Base-by-base conservation (phyloP, 805 yeast species). In the Komagataella pastoris region DNA sequence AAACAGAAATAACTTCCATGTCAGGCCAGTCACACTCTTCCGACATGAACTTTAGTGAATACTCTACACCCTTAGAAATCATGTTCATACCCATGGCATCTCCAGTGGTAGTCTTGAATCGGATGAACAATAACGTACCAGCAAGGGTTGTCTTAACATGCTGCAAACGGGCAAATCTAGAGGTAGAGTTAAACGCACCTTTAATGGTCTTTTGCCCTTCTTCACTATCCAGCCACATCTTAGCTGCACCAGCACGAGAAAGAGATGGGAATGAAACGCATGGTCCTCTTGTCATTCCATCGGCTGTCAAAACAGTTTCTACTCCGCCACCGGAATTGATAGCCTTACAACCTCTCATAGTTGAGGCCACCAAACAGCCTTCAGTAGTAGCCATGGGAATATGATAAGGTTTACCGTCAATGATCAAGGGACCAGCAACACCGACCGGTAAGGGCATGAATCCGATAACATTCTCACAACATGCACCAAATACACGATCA, bases 21-120 rank as follows among this genome's bases (percentile, higher is more conserved):
- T 93, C 99, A 21, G 80, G 81, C 81, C 91, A 93, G 3, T 97
- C 98, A 65, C 83, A 83, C 60, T 84, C 90, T 60, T 84, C 86
- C 47, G 77, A 80, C 96, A 93, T 88, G 65, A 77, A 80, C 55
- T 82, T 81, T 62, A 93, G 77, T 1, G 97, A 80, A 65, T 73
- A 76, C 65, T 93, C 99, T 48, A 89, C 97, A 67, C 99, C 99
- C 70, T 93, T 93, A 24, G 98, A 91, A 55, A 93, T 93, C 99
- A 93, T 93, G 67, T 93, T 93, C 99, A 93, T 93, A 57, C 99
- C 99, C 99, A 93, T 93, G 17, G 99, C 99, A 73, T 93, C 99
- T 68, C 99, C 99, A 17, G 99, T 93, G 45, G 96, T 89, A n/a
- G 99, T 95, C 65, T 90, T 81, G 74, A 93, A 93, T 63, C 99